phyloP scores from a whole-genome alignment of 2,329 filamentous ascomycete genomes.

The Coccinonectria pachysandricola region DNA sequence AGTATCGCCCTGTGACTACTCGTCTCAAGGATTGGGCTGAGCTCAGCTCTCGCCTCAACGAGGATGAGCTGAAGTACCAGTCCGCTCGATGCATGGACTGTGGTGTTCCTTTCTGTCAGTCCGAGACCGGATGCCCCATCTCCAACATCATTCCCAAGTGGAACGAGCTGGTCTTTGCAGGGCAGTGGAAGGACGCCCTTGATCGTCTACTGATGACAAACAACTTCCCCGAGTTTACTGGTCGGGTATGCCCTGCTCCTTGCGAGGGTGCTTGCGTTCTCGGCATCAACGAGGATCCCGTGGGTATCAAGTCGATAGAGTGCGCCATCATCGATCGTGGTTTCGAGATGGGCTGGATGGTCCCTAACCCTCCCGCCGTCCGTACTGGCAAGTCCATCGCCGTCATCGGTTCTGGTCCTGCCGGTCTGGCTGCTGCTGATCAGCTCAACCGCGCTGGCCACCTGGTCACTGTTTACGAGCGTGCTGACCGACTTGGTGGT shows the following conservation, averaged over 20 bases:
- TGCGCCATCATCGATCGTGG: constrained; percentile 96
- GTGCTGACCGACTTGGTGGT: constrained; percentile 80
- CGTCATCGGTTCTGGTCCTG: constrained; percentile 83
- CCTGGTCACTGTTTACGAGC: constrained; percentile 82
- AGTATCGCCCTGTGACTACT: constrained; percentile 77
- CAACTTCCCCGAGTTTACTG: constrained; percentile 97
- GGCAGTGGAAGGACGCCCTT: constrained; percentile 83
- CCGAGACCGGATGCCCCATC: constrained; percentile 89
- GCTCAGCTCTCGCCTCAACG: constrained; percentile 74
- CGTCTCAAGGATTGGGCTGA: constrained; percentile 91
- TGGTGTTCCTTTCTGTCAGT: constrained; percentile 96
- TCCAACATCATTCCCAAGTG: constrained; percentile 97
- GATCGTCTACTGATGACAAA: constrained; percentile 92
- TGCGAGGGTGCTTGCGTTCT: constrained; percentile 94
- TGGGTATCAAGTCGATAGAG: constrained; percentile 97
- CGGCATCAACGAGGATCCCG: constrained; percentile 92
- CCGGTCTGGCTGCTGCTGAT: constrained; percentile 82
- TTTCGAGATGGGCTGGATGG: constrained; percentile 98
- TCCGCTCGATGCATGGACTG: constrained; percentile 98
- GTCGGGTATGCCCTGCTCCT: constrained; percentile 90
- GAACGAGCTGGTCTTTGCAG: constrained; percentile 71
- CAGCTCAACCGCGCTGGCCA: constrained; percentile 93
- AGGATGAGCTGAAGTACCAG: constrained; percentile 95
- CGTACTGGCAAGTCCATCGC: constrained; percentile 84
- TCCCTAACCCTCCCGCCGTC: constrained; percentile 64